A percentile compares a stretch with the other conserved stretches of the same genome.
phyloP scores from a whole-genome alignment of 805 yeast genomes.

The Saccharomycodes ludwigii region DNA sequence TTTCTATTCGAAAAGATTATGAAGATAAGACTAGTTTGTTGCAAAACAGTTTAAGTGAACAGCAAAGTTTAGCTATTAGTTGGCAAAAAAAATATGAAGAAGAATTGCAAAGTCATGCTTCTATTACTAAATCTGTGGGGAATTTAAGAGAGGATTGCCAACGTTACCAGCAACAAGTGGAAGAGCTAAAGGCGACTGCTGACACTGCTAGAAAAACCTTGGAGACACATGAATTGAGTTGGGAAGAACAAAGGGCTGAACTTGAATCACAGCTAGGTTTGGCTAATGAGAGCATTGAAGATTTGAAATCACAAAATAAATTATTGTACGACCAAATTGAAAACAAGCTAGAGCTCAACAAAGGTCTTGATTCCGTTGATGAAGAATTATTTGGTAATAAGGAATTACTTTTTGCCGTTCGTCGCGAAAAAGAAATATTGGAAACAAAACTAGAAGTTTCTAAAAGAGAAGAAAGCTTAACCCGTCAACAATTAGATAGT shows the following conservation, averaged over 20 bases:
- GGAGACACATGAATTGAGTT: constrained; percentile 28
- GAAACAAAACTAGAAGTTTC: constrained; percentile 44
- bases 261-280: constrained; percentile 37
- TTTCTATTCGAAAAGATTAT: too few species aligned
- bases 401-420: constrained; percentile 40
- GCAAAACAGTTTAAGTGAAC: constrained; percentile 29
- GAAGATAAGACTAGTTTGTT: constrained; percentile 20
- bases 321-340: constrained; percentile 61
- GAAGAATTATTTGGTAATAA: constrained; percentile 2
- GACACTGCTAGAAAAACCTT: constrained; percentile 23
- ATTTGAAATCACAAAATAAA: constrained; percentile 54
- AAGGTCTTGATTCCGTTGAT: constrained; percentile 9
- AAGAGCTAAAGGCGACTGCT: constrained; percentile 17
- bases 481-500: constrained; percentile 38
- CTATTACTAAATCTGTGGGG: constrained; percentile 31
- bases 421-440: constrained; percentile 64
- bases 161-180: constrained; percentile 18
- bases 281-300: constrained; percentile 35
- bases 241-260: constrained; percentile 31
- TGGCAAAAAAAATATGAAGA: constrained; percentile 43
- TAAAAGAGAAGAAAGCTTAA: constrained; percentile 39
- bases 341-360: constrained; percentile 17
- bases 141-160: constrained; percentile 28
- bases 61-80: constrained; percentile 33
- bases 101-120: constrained; percentile 43